Conservation (phyloP, 257 asterid species). For the Nicotiana benthamiana region DNA sequence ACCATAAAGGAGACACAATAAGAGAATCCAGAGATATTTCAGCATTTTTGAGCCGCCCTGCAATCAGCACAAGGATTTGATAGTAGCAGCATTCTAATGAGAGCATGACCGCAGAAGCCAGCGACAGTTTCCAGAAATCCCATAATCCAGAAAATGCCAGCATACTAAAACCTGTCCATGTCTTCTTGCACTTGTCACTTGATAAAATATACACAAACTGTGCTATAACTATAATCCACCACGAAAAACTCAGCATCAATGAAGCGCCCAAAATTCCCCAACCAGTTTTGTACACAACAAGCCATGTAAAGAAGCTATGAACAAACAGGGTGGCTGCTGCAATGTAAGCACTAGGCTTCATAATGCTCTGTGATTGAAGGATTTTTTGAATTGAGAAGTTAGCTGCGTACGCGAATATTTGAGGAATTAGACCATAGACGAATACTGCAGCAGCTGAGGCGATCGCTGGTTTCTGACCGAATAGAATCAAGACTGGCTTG, state of each 20-base stretch:
- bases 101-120: constrained; percentile 18
- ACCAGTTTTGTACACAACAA: neutral
- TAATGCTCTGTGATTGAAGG: constrained; percentile 13
- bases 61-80: constrained; percentile 15
- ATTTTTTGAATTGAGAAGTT: constrained; percentile 14
- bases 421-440: constrained; percentile 15
- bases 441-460: constrained; percentile 14
- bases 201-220: constrained; percentile 8
- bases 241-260: constrained; percentile 9
- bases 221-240: constrained; percentile 16
- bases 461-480: constrained; percentile 7
- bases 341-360: constrained; percentile 14
- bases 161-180: constrained; percentile 5
- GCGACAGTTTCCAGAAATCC: constrained; percentile 9
- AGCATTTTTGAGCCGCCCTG: constrained; percentile 19
- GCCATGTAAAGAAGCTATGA: constrained; percentile 7
- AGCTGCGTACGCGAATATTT: constrained; percentile 12
- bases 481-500: constrained; percentile 8
- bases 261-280: constrained; percentile 10
- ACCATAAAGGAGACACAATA: too few relatives aligned
- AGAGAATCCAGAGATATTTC: constrained; percentile 8
- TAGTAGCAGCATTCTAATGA: constrained; percentile 22
- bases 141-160: constrained; percentile 8
- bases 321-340: constrained; percentile 5
- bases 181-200: neutral